phyloP scores from a whole-genome alignment of 768 basidiomycete species.

The Melanogaster broomeanus region DNA sequence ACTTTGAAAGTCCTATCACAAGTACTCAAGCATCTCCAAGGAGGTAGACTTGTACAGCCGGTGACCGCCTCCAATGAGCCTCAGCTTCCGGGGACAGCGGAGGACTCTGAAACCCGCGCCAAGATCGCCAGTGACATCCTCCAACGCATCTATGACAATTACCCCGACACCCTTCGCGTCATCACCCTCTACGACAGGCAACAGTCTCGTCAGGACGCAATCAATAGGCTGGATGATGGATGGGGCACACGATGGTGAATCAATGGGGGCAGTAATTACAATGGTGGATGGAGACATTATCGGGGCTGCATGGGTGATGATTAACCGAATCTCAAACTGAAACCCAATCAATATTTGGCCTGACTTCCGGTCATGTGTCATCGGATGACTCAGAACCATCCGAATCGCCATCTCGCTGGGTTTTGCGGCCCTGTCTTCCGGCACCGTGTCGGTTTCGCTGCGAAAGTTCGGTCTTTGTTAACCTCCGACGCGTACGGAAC shows the following conservation, averaged over 20 bases:
- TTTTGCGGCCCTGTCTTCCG: constrained; percentile 56
- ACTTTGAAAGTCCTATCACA: constrained; percentile 49
- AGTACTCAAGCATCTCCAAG: constrained; percentile 48
- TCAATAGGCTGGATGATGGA: constrained; percentile 7
- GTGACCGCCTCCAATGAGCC: constrained; percentile 25
- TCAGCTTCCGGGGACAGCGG: constrained; percentile 18
- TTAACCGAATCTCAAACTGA: constrained; percentile 13
- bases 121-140: constrained; percentile 44
- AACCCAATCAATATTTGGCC: constrained; percentile 10
- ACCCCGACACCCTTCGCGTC: constrained; percentile 45
- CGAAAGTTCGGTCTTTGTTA: constrained; percentile 19
- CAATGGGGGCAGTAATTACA: constrained; percentile 24
- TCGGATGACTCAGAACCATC: constrained; percentile 75
- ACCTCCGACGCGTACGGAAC: constrained; percentile 20
- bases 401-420: constrained; percentile 57
- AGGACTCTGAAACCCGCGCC: constrained; percentile 17
- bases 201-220: constrained; percentile 25
- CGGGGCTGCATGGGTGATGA: constrained; percentile 22
- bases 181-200: constrained; percentile 37
- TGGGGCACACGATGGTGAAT: constrained; percentile 22
- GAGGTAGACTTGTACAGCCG: constrained; percentile 52
- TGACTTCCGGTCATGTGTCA: constrained; percentile 34
- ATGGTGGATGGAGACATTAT: constrained; percentile 24
- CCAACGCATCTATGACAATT: constrained; percentile 47
- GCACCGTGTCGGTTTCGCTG: constrained; percentile 84